These are phyloP conservation scores for Metarhizium robertsii DNA, from an alignment of 2,329 filamentous ascomycete species.

Conservation along the genomic window DNA sequence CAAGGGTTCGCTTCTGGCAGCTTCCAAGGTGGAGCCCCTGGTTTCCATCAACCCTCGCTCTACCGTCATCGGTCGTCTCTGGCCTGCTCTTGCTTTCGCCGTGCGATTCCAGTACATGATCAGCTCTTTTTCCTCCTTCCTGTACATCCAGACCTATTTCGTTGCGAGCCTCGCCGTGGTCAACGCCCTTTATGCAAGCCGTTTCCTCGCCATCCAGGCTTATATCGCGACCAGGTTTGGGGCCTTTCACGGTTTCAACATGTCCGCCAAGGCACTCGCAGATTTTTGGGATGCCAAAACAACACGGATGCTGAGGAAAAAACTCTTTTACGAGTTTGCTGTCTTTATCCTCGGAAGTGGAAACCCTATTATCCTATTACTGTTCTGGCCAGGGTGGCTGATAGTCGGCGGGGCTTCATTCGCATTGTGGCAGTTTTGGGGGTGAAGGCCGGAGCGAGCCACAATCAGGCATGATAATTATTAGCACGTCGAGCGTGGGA, in stretches of 20 bases:
- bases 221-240: constrained; percentile 18
- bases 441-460: constrained; percentile 17
- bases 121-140: constrained; percentile 18
- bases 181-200: constrained; percentile 14
- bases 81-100: constrained; percentile 24
- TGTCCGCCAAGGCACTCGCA: constrained; percentile 18
- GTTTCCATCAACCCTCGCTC: constrained; percentile 20
- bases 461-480: background rate
- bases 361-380: constrained; percentile 36
- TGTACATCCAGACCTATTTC: constrained; percentile 22
- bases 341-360: constrained; percentile 40
- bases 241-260: constrained; percentile 17
- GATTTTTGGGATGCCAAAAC: constrained; percentile 29
- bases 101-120: constrained; percentile 26
- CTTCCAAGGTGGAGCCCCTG: constrained; percentile 25
- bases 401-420: constrained; percentile 30
- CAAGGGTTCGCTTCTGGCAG: constrained; percentile 28
- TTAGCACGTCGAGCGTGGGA: background rate
- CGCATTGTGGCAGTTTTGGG: constrained; percentile 23
- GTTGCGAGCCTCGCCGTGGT: constrained; percentile 18
- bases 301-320: constrained; percentile 30
- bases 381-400: constrained; percentile 51
- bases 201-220: constrained; percentile 16
- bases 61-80: constrained; percentile 21
- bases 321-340: constrained; percentile 42